A percentile compares a stretch with the other conserved stretches of the same genome.
phyloP scores from a whole-genome alignment of 2,329 filamentous ascomycete species.

The Clonostachys rhizophaga region DNA sequence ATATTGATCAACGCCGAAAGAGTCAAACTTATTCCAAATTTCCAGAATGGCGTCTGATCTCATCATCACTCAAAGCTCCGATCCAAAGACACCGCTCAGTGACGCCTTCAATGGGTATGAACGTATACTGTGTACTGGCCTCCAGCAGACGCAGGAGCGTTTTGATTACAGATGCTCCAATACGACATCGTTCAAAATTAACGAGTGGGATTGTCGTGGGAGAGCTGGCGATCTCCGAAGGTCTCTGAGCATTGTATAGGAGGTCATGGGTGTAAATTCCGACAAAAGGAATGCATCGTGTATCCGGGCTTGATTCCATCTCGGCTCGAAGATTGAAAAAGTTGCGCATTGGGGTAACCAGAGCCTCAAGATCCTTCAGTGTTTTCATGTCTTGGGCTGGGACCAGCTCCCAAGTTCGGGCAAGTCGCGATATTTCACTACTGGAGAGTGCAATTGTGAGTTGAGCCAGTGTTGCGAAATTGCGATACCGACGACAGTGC shows the following conservation, averaged over 20 bases:
- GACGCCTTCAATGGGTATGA: constrained; percentile 70
- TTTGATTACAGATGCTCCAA: constrained; percentile 73
- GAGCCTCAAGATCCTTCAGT: constrained; percentile 62
- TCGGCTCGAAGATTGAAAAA: constrained; percentile 73
- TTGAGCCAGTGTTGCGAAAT: constrained; percentile 81
- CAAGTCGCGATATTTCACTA: constrained; percentile 64
- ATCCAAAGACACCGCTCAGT: constrained; percentile 84
- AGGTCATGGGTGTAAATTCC: constrained; percentile 81
- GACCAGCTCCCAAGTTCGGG: constrained; percentile 68
- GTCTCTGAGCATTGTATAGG: constrained; percentile 75
- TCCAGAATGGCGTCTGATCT: constrained; percentile 57
- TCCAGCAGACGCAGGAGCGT: constrained; percentile 74
- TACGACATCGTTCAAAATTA: constrained; percentile 80
- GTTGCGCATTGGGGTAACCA: constrained; percentile 74
- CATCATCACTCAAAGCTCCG: constrained; percentile 69
- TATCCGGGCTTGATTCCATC: constrained; percentile 67
- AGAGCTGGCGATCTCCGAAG: constrained; percentile 67
- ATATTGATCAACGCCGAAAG: not conserved
- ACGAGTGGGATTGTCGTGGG: constrained; percentile 64
- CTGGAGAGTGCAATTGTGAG: constrained; percentile 73
- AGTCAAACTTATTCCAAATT: constrained; percentile 31
- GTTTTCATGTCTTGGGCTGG: constrained; percentile 60
- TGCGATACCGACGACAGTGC: constrained; percentile 70
- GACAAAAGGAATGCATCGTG: constrained; percentile 79
- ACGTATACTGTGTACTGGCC: constrained; percentile 69